A percentile compares a stretch with the other conserved stretches of the same genome.
phyloP scores from a whole-genome alignment of 192 early-diverging fungal species.

The Chytriomyces sp. region DNA sequence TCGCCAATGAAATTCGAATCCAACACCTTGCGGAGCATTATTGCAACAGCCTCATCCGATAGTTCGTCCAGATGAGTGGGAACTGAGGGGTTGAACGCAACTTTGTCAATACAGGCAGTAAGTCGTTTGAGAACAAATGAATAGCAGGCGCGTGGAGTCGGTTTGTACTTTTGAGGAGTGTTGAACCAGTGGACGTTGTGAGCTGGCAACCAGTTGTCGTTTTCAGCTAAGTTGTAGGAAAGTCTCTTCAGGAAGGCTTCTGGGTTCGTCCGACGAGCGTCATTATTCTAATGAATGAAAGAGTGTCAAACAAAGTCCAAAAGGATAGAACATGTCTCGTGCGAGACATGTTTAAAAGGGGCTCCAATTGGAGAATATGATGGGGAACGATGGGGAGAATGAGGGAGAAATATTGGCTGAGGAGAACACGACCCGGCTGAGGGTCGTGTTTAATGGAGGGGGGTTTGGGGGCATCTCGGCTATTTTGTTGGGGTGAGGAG shows the following conservation, averaged over 20 bases:
- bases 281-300: too few species aligned
- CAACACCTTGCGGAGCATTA: conserved; percentile 1
- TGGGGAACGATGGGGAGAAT: too few species aligned
- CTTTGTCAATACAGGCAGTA: background rate
- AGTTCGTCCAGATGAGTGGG: conserved; percentile 3
- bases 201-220: background rate
- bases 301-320: too few species aligned
- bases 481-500: too few species aligned
- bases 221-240: background rate
- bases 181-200: background rate
- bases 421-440: too few species aligned
- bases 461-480: too few species aligned
- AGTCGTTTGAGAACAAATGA: conserved; percentile 12
- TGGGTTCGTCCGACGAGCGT: too few species aligned
- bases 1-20: background rate
- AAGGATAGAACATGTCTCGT: too few species aligned
- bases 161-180: background rate
- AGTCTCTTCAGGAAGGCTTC: background rate
- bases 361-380: too few species aligned
- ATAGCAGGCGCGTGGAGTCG: background rate
- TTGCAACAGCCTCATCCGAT: background rate
- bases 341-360: too few species aligned
- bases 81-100: conserved; percentile 1
- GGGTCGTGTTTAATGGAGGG: too few species aligned
- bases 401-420: too few species aligned